These are phyloP conservation scores for Amauroascus niger DNA, from an alignment of 2,329 filamentous ascomycete species.

Conservation along the genomic window DNA sequence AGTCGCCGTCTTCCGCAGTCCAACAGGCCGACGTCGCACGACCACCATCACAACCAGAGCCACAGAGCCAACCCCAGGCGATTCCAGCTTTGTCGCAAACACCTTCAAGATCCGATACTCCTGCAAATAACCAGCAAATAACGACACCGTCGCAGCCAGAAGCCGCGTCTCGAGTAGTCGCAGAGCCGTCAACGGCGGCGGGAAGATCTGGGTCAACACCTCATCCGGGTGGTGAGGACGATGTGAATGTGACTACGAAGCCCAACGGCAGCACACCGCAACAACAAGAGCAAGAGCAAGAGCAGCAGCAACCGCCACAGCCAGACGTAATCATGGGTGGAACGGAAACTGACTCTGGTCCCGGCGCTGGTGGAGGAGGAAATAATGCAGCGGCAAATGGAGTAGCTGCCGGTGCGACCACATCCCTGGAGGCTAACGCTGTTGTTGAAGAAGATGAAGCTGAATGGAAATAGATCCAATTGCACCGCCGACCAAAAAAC, in stretches of 20 bases:
- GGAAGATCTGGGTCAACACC: conserved; percentile 1
- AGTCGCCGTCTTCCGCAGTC: conserved; percentile 18
- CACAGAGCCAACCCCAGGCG: conserved; percentile 16
- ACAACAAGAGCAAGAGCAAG: conserved; percentile 3
- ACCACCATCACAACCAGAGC: conserved; percentile 17
- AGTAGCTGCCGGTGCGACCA: conserved; percentile 13
- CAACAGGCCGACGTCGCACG: conserved; percentile 18
- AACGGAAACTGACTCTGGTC: conserved; percentile 12
- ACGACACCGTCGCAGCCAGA: neutral
- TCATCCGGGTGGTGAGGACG: conserved; percentile 1
- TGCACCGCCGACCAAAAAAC: conserved; percentile 65
- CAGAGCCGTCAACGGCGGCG: neutral
- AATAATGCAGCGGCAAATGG: conserved; percentile 17
- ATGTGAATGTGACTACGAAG: neutral
- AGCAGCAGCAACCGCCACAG: no score
- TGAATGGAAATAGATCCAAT: conserved; percentile 42
- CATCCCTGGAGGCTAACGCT: conserved; percentile 15
- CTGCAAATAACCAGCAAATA: conserved; percentile 12
- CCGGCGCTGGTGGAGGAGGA: neutral
- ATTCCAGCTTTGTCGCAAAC: conserved; percentile 14
- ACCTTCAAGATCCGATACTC: conserved; percentile 14
- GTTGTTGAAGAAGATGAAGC: conserved; percentile 17
- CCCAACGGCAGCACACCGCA: conserved; percentile 1
- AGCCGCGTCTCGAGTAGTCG: neutral
- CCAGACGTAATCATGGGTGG: conserved; percentile 18